phyloP scores from a whole-genome alignment of 2,329 filamentous ascomycete genomes.

The Lachnum nothofagi region DNA sequence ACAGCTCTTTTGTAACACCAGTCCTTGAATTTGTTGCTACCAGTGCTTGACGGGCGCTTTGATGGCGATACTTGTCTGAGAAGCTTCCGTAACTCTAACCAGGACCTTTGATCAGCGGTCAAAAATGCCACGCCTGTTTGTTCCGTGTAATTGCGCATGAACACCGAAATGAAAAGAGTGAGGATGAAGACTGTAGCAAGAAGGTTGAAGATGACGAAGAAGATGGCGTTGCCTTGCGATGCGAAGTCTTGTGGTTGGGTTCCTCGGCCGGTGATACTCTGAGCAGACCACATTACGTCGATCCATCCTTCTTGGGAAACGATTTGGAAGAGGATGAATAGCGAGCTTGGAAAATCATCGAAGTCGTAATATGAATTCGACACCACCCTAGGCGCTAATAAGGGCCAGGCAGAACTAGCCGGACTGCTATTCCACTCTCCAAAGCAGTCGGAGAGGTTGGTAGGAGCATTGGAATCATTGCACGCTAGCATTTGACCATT shows the following conservation, averaged over 20 bases:
- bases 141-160: slow-evolving; percentile 99
- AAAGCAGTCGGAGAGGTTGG: slow-evolving; percentile 67
- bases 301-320: slow-evolving; percentile 98
- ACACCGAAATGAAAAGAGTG: slow-evolving; percentile 96
- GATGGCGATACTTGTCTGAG: slow-evolving; percentile 90
- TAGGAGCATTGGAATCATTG: slow-evolving; percentile 63
- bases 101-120: slow-evolving; percentile 91
- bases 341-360: slow-evolving; percentile 85
- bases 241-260: slow-evolving; percentile 65
- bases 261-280: slow-evolving; percentile 73
- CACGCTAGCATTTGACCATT: slow-evolving; percentile 73
- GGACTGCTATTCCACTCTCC: slow-evolving; percentile 75
- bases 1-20: slow-evolving; percentile 95
- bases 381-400: slow-evolving; percentile 77
- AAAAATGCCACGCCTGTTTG: slow-evolving; percentile 95
- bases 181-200: slow-evolving; percentile 93
- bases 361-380: slow-evolving; percentile 84
- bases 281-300: slow-evolving; percentile 80
- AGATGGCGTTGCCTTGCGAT: slow-evolving; percentile 80
- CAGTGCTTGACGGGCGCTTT: slow-evolving; percentile 78
- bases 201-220: slow-evolving; percentile 95
- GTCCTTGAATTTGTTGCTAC: slow-evolving; percentile 72
- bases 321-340: slow-evolving; percentile 98
- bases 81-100: slow-evolving; percentile 90
- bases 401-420: slow-evolving; percentile 67